phyloP scores from a whole-genome alignment of 2,329 filamentous ascomycete genomes.

The Penicillium sp. region DNA sequence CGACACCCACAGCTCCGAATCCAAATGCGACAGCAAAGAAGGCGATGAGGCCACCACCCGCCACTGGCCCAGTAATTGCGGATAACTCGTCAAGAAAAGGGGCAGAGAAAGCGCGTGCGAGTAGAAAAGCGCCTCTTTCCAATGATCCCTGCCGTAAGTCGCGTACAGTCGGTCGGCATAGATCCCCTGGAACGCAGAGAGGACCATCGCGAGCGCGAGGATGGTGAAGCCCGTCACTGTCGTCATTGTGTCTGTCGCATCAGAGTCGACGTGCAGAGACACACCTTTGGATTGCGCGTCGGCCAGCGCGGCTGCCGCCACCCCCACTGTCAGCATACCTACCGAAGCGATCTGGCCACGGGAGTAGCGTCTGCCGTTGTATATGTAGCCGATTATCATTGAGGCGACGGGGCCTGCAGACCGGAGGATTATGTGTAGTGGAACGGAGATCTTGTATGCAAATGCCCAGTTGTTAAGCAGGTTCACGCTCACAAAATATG shows the following conservation, averaged over 20 bases:
- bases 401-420: slow-evolving; percentile 96
- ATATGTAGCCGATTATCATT: slow-evolving; percentile 83
- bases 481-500: slow-evolving; percentile 90
- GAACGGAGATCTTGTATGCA: slow-evolving; percentile 93
- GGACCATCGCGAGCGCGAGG: slow-evolving; percentile 80
- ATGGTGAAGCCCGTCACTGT: slow-evolving; percentile 69
- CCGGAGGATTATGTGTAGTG: slow-evolving; percentile 92
- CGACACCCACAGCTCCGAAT: neutral
- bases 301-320: slow-evolving; percentile 84
- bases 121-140: slow-evolving; percentile 96
- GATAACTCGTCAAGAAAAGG: slow-evolving; percentile 43
- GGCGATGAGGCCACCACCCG: slow-evolving; percentile 36
- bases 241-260: slow-evolving; percentile 30
- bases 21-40: slow-evolving; percentile 28
- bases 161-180: slow-evolving; percentile 91
- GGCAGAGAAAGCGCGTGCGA: slow-evolving; percentile 59
- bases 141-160: slow-evolving; percentile 75
- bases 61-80: slow-evolving; percentile 40
- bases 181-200: slow-evolving; percentile 91
- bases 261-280: slow-evolving; percentile 38
- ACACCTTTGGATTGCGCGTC: slow-evolving; percentile 77
- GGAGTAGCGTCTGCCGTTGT: slow-evolving; percentile 76
- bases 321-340: slow-evolving; percentile 76
- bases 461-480: slow-evolving; percentile 97
- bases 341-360: slow-evolving; percentile 79